Evolutionary conservation across 2,329 filamentous ascomycete genomes (phyloP), one percentile per base, ranked within the genome.

Genomic region (Fusarium lateritium): DNA sequence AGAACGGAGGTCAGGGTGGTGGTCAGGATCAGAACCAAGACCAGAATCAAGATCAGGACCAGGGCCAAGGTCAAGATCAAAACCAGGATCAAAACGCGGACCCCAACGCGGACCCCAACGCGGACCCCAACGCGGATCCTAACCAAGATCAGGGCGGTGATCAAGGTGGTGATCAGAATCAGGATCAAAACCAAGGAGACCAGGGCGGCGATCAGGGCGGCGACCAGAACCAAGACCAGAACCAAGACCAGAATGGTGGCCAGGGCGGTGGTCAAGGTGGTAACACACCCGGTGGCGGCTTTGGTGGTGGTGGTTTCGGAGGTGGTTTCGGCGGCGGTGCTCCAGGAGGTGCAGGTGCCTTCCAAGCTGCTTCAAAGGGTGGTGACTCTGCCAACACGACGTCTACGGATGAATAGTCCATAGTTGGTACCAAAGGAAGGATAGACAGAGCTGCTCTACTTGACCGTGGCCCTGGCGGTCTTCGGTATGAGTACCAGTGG

Each of bases 391-490:
- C 61, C 40, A 63, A 63, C 49, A 51, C 49, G 26, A 71, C 60
- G n/a, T 42, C 60, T 59, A 51, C 47, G 11, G 56, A 57, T n/a
- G 63, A n/a, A 42, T 69, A 53, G 67, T 64, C 61, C 56, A 56
- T 62, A 43, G 55, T 44, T 50, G 63, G 67, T 42, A 71, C 68
- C 31, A 67, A 63, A 21, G 76, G 77, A 57, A 77, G 75, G 46
- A 79, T 72, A 54, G 68, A 54, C 54, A 69, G 59, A 51, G 69
- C 70, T 33, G 70, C 58, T 44, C 82, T 83, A 55, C 77, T 90
- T 60, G 86, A 79, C 85, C 52, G 79, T 81, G 14, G 85, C 86
- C 5, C 87, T 88, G 10, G 78, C 79, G 13, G 83, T 89, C 24
- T 76, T 75, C 38, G 71, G 86, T 71, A 82, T 83, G 7, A 84